Evolutionary conservation across 495 filamentous ascomycete species (phyloP).

Genomic region (Cairneyella variabilis): DNA sequence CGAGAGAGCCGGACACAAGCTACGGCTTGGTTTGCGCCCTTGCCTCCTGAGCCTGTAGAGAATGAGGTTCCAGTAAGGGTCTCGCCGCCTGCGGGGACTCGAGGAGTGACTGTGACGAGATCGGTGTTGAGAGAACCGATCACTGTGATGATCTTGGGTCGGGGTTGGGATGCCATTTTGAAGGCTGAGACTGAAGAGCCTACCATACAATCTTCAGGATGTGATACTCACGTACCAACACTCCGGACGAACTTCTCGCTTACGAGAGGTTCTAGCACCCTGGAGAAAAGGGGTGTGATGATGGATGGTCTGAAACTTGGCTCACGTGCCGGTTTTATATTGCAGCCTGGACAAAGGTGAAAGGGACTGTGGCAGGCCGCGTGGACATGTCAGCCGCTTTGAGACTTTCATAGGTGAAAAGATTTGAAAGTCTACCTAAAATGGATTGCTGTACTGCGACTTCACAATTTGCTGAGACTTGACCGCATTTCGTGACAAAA

Average conservation of each 20-base stretch:
- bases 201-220: no score
- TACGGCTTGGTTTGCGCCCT: constrained; percentile 94
- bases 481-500: no score
- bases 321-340: constrained; percentile 10
- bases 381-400: no score
- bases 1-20: constrained; percentile 62
- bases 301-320: no score
- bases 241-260: not conserved
- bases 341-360: not conserved
- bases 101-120: constrained; percentile 79
- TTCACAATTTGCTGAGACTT: no score
- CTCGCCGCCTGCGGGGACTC: constrained; percentile 79
- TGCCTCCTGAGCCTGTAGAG: constrained; percentile 79
- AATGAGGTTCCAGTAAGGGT: constrained; percentile 80
- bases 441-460: no score
- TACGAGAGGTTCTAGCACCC: not conserved
- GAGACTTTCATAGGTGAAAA: not conserved
- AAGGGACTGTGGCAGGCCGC: not conserved
- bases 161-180: constrained; percentile 41
- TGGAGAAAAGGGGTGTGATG: not conserved
- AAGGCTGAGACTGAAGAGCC: no score
- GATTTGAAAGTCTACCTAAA: not conserved
- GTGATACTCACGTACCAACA: no score
- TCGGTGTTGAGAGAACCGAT: constrained; percentile 94
- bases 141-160: constrained; percentile 60